phyloP scores from a whole-genome alignment of 1,139 yeast species.

The Lodderomyces margitis region DNA sequence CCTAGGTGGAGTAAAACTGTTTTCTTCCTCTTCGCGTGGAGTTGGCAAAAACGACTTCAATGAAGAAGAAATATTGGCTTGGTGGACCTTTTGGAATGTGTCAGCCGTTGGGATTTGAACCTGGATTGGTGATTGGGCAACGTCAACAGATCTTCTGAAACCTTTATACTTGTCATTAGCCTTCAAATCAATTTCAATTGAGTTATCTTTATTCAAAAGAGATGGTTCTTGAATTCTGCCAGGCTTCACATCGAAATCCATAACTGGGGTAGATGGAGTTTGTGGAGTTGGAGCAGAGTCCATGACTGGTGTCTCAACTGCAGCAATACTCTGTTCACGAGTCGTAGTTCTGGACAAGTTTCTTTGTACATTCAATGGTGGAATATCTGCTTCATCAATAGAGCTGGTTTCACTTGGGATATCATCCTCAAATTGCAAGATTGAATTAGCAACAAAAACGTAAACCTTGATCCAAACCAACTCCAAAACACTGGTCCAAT shows the following conservation, averaged over 20 bases:
- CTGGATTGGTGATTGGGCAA: constrained; percentile 27
- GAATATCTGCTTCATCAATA: constrained; percentile 16
- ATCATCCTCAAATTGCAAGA: constrained; percentile 25
- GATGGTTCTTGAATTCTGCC: constrained; percentile 14
- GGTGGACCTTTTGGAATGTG: constrained; percentile 11
- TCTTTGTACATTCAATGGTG: constrained; percentile 19
- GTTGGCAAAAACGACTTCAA: constrained; percentile 11
- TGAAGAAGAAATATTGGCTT: constrained; percentile 11
- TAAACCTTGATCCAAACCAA: constrained; percentile 42
- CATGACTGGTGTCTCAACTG: constrained; percentile 5
- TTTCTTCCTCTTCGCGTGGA: constrained; percentile 10
- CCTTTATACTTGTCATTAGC: constrained; percentile 43
- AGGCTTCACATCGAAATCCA: constrained; percentile 9
- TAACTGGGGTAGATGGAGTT: constrained; percentile 14
- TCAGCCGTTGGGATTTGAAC: constrained; percentile 23
- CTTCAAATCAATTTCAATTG: constrained; percentile 23
- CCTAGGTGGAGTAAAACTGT: constrained; percentile 5
- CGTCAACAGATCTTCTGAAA: constrained; percentile 40
- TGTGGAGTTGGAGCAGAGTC: constrained; percentile 6
- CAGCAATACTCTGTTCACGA: constrained; percentile 7
- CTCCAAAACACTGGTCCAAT: constrained; percentile 35
- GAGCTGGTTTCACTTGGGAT: constrained; percentile 14
- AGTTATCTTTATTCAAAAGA: constrained; percentile 13
- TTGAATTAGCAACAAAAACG: constrained; percentile 38
- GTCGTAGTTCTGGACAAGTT: constrained; percentile 7